Percentiles rank a stretch among this genome's conserved stretches.
phyloP scores from a whole-genome alignment of 1,139 yeast genomes.

The Sugiyamaella japonica region DNA sequence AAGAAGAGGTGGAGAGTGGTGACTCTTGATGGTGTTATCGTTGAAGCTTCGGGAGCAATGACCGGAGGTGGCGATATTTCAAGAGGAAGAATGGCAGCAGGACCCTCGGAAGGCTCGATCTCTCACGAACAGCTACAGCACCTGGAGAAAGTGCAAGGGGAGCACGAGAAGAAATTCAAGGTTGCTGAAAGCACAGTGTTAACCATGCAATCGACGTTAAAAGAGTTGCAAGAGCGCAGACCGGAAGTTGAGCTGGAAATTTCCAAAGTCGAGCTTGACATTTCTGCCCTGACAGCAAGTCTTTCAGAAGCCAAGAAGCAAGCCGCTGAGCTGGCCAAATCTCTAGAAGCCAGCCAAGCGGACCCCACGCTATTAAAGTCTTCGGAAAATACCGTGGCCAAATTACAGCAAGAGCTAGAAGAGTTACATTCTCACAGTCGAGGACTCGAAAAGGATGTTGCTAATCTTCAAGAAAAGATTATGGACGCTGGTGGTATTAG shows the following conservation, averaged over 20 bases:
- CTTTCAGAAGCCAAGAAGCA: constrained; percentile 46
- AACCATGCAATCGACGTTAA: constrained; percentile 61
- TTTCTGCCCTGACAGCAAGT: constrained; percentile 56
- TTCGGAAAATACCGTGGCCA: constrained; percentile 45
- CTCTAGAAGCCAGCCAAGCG: constrained; percentile 23
- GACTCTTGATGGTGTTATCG: constrained; percentile 86
- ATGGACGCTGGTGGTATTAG: constrained; percentile 93
- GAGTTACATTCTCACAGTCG: constrained; percentile 56
- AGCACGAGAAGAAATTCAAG: constrained; percentile 58
- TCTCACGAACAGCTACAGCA: constrained; percentile 67
- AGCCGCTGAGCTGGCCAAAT: constrained; percentile 33
- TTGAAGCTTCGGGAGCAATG: constrained; percentile 96
- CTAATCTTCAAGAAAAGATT: constrained; percentile 66
- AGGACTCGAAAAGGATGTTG: constrained; percentile 59
- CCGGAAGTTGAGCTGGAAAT: constrained; percentile 71
- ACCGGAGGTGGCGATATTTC: constrained; percentile 81
- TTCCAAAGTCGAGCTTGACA: constrained; percentile 63
- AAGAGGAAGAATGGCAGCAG: constrained; percentile 63
- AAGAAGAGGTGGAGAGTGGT: constrained; percentile 81
- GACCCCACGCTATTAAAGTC: constrained; percentile 33
- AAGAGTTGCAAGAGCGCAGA: constrained; percentile 58
- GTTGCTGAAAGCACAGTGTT: constrained; percentile 53
- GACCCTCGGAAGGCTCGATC: constrained; percentile 38
- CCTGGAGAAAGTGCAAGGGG: constrained; percentile 52
- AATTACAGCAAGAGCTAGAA: constrained; percentile 44